phyloP scores from a whole-genome alignment of 1,139 yeast genomes.

The Hansenula lynferdii region DNA sequence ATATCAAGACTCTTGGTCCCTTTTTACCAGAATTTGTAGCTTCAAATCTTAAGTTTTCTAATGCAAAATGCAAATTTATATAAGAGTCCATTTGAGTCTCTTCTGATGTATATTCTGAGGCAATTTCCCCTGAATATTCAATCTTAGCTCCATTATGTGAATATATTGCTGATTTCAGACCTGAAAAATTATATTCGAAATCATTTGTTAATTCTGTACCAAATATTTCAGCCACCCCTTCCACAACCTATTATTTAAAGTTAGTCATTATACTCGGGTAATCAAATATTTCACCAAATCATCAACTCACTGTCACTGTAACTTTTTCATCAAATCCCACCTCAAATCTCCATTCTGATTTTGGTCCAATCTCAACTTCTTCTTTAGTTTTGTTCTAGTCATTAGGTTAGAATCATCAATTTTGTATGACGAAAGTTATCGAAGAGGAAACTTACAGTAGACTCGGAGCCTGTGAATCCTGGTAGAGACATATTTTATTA shows the following conservation, averaged over 20 bases:
- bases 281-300: too few species aligned
- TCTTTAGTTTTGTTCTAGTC: conserved; percentile 7
- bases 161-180: conserved; percentile 56
- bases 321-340: conserved; percentile 55
- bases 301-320: conserved; percentile 46
- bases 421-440: too few species aligned
- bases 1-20: conserved; percentile 68
- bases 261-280: too few species aligned
- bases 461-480: conserved; percentile 4
- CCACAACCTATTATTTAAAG: conserved; percentile 30
- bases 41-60: conserved; percentile 55
- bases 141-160: conserved; percentile 54
- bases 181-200: conserved; percentile 52
- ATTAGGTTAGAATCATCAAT: conserved; percentile 5
- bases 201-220: conserved; percentile 89
- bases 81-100: conserved; percentile 65
- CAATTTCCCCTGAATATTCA: conserved; percentile 37
- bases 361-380: conserved; percentile 32
- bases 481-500: conserved; percentile 10
- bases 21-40: conserved; percentile 12
- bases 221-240: conserved; percentile 83
- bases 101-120: conserved; percentile 60
- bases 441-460: not conserved
- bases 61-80: conserved; percentile 68
- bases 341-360: conserved; percentile 82